Evolutionary conservation across 2,329 filamentous ascomycete species (phyloP).

Genomic region (Colletotrichum orchidophilum): DNA sequence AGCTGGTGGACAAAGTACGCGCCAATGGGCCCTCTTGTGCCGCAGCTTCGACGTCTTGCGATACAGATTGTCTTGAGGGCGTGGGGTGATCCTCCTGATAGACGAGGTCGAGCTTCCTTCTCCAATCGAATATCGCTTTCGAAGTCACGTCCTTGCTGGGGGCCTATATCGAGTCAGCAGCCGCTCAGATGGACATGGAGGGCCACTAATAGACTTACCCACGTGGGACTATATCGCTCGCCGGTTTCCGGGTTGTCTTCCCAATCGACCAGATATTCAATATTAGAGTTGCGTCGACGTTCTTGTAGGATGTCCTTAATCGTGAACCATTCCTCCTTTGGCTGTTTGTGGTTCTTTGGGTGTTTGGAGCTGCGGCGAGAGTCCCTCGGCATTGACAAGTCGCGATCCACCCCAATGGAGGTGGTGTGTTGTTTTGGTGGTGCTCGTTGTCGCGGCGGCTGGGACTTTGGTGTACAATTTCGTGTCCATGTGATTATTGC

Average conservation of each 20-base stretch:
- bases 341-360: conserved; percentile 15
- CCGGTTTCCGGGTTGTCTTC: conserved; percentile 44
- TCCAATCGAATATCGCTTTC: conserved; percentile 46
- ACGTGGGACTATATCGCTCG: conserved; percentile 44
- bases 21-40: background rate
- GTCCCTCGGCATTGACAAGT: conserved; percentile 31
- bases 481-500: background rate
- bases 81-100: background rate
- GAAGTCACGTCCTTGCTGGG: conserved; percentile 41
- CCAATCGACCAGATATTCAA: conserved; percentile 52
- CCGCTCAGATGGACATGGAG: background rate
- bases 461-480: background rate
- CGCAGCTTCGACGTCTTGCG: background rate
- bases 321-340: conserved; percentile 42
- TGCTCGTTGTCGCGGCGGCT: background rate
- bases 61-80: background rate
- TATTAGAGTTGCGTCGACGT: conserved; percentile 37
- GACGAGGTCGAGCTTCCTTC: conserved; percentile 24
- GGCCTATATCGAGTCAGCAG: conserved; percentile 19
- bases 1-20: background rate
- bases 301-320: conserved; percentile 49
- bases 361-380: conserved; percentile 17
- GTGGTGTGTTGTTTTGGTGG: conserved; percentile 23
- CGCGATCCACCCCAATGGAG: conserved; percentile 24
- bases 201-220: conserved; percentile 40